A percentile compares a stretch with the other conserved stretches of the same genome.
These are phyloP conservation scores for Quillaja saponaria DNA, from an alignment of 306 rosid genomes.

Conservation along the genomic window DNA sequence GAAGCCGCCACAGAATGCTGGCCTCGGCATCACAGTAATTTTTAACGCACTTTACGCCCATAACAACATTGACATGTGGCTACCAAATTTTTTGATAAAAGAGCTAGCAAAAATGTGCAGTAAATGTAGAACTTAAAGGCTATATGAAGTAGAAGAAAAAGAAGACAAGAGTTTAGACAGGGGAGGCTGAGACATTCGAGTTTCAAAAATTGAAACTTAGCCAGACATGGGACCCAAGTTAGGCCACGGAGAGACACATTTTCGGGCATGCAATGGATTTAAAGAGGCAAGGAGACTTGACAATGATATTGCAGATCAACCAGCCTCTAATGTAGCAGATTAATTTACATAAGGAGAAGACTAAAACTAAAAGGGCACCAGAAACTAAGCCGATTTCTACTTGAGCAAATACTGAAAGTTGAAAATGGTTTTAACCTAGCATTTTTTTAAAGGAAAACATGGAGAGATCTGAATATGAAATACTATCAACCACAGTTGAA, in stretches of 20 bases:
- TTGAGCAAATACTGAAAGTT: neutral
- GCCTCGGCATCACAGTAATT: slow-evolving; percentile 31
- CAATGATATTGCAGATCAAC: slow-evolving; percentile 21
- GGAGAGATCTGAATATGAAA: slow-evolving; percentile 27
- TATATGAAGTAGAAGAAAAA: slow-evolving; percentile 7
- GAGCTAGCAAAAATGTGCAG: slow-evolving; percentile 11
- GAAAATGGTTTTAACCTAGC: slow-evolving; percentile 6
- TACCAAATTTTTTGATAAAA: slow-evolving; percentile 24
- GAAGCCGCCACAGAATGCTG: slow-evolving; percentile 33
- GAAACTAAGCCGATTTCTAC: neutral
- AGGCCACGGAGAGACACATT: slow-evolving; percentile 28
- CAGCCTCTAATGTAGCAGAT: slow-evolving; percentile 14
- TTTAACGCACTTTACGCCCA: slow-evolving; percentile 22
- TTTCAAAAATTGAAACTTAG: slow-evolving; percentile 38
- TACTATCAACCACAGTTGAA: neutral
- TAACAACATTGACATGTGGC: slow-evolving; percentile 21
- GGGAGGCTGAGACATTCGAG: slow-evolving; percentile 32
- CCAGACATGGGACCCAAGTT: slow-evolving; percentile 55
- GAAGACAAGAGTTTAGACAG: slow-evolving; percentile 13
- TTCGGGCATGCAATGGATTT: slow-evolving; percentile 32
- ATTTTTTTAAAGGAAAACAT: slow-evolving; percentile 7
- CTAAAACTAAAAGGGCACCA: slow-evolving; percentile 1
- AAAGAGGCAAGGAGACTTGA: slow-evolving; percentile 17
- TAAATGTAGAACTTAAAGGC: neutral
- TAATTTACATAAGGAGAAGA: slow-evolving; percentile 5